Evolutionary conservation across 2,329 filamentous ascomycete species (phyloP).

Genomic region (Colletotrichum sublineola): DNA sequence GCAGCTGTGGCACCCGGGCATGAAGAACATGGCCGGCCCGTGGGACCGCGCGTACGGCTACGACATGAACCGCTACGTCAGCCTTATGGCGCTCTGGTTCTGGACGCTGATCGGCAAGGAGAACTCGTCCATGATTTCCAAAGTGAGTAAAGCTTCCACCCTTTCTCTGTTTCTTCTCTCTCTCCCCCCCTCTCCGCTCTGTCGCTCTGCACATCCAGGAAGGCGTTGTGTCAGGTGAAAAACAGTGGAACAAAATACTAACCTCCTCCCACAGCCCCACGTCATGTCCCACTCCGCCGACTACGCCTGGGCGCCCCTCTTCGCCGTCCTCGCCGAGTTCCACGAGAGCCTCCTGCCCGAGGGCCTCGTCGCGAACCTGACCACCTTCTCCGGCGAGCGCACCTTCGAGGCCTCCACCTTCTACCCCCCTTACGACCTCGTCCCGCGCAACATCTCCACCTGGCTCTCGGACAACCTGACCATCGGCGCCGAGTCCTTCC

Average conservation of each 20-base stretch:
- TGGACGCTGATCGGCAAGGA: slow-evolving; percentile 69
- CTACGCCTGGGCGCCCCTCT: slow-evolving; percentile 69
- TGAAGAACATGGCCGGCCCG: slow-evolving; percentile 73
- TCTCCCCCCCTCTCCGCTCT: too few relatives aligned
- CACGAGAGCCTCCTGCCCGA: slow-evolving; percentile 62
- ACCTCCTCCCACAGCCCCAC: slow-evolving; percentile 52
- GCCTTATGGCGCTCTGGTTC: slow-evolving; percentile 69
- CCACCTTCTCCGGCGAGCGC: slow-evolving; percentile 65
- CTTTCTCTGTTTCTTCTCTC: background rate
- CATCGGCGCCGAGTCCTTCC: slow-evolving; percentile 71
- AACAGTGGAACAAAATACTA: slow-evolving; percentile 6
- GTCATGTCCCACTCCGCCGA: slow-evolving; percentile 72
- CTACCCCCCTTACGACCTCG: slow-evolving; percentile 70
- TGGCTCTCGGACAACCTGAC: slow-evolving; percentile 70
- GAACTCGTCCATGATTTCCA: slow-evolving; percentile 51
- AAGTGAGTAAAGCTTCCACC: slow-evolving; percentile 45
- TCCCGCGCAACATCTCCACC: slow-evolving; percentile 69
- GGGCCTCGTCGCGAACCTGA: slow-evolving; percentile 56
- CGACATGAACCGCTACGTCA: slow-evolving; percentile 73
- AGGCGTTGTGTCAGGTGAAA: background rate
- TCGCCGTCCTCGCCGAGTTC: slow-evolving; percentile 66
- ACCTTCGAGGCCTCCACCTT: slow-evolving; percentile 65
- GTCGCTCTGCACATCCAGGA: background rate
- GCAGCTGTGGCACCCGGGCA: slow-evolving; percentile 67
- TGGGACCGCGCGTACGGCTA: slow-evolving; percentile 75